These are phyloP conservation scores for Bipolaris sorokiniana DNA, from an alignment of 2,329 filamentous ascomycete species.

Conservation along the genomic window DNA sequence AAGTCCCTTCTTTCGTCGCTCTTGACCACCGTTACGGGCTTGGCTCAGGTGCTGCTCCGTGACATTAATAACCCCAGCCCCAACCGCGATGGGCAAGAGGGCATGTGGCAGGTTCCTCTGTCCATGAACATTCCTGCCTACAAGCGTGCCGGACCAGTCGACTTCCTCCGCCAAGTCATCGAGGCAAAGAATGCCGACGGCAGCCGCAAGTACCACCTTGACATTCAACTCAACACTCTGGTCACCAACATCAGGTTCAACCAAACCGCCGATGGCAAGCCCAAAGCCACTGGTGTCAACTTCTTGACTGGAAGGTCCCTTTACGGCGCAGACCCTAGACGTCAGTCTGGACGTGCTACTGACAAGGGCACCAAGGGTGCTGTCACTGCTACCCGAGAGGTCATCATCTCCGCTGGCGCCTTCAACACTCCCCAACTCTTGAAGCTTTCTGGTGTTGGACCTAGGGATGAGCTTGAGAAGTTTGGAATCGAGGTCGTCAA, in stretches of 20 bases:
- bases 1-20: conserved; percentile 40
- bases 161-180: conserved; percentile 58
- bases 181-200: conserved; percentile 58
- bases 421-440: conserved; percentile 70
- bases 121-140: conserved; percentile 51
- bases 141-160: conserved; percentile 60
- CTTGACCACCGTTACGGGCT: conserved; percentile 51
- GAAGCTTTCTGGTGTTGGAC: conserved; percentile 67
- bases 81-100: conserved; percentile 54
- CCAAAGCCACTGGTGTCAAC: conserved; percentile 54
- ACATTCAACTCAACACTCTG: conserved; percentile 64
- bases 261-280: conserved; percentile 60
- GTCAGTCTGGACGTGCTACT: conserved; percentile 18
- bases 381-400: conserved; percentile 33
- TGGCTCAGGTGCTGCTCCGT: conserved; percentile 54
- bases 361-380: conserved; percentile 32
- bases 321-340: conserved; percentile 49
- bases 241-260: conserved; percentile 70
- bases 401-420: conserved; percentile 53
- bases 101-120: conserved; percentile 64
- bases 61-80: conserved; percentile 59
- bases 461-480: conserved; percentile 57
- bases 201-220: conserved; percentile 60
- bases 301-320: conserved; percentile 49
- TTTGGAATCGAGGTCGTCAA: conserved; percentile 62